Evolutionary conservation across 257 asterid species (phyloP), one percentile per base, ranked within the genome.

Genomic region (Vinca minor): DNA sequence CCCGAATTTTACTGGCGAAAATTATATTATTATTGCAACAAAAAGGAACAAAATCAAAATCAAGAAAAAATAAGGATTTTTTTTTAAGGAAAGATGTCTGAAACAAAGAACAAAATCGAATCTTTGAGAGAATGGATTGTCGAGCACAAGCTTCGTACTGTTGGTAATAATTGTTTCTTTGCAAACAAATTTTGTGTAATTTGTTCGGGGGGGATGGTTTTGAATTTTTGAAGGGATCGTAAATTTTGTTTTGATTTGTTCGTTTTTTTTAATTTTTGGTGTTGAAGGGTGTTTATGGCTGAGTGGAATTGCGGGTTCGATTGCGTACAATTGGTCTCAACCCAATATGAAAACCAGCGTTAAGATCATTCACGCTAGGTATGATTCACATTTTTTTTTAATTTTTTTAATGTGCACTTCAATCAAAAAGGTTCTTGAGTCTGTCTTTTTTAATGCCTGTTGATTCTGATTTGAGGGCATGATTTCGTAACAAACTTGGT

Each of bases 241-340:
- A 20, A 44, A 41, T 12, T 59, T 29, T 8, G n/a, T 23, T 32
- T 35, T 34, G 17, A 17, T 60, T 46, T 57, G 41, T 1, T 1
- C n/a, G n/a, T n/a, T 0, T 55, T 36, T 34, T 63, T 62, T 12
- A 45, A 53, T 3, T 14, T 31, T 25, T 41, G 48, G 69, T 68
- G 60, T 69, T 63, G 75, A 66, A 76, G 84, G 81, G 46, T 72
- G 74, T 32, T 71, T 72, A 63, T 62, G 64, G 68, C 74, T 74
- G 42, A 88, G 91, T 74, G 97, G 94, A 66, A 77, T 87, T 10
- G 79, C 84, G 71, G 93, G 95, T 35, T 91, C 98, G 41, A 48
- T 88, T 86, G 95, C 97, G 20, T 91, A 85, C 73, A 91, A 91
- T 74, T 91, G 96, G 96, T 88, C 97, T 67, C 94, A 81, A 52